These are phyloP conservation scores for Phytophthora uliginosa DNA, from an alignment of 352 stramenopile species.

Conservation along the genomic window DNA sequence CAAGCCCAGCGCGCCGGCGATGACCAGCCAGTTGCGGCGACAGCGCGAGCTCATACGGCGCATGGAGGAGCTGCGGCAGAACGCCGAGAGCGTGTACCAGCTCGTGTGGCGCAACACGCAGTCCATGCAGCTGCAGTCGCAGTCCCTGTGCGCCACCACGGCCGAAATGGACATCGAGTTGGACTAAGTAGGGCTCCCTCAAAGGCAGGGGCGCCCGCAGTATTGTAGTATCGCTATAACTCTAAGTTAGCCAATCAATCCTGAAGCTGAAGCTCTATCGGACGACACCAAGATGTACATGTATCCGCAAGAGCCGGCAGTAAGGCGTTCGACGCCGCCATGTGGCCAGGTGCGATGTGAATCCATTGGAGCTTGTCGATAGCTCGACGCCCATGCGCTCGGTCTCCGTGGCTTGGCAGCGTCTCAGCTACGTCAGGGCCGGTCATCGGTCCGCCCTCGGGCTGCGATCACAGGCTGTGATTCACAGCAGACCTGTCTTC, in stretches of 20 bases:
- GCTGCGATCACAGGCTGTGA: too few species aligned
- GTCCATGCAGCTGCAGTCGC: conserved; percentile 33
- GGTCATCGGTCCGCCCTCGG: conserved; percentile 15
- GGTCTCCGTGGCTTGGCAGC: neutral
- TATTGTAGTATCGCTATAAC: neutral
- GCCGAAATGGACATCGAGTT: neutral
- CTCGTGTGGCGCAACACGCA: conserved; percentile 35
- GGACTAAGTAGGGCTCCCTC: neutral
- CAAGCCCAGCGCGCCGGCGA: conserved; percentile 15
- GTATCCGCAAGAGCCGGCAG: conserved; percentile 10
- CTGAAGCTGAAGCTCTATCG: neutral
- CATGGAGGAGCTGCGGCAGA: conserved; percentile 44
- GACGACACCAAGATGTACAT: neutral
- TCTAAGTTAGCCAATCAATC: neutral
- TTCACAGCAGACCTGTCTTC: neutral
- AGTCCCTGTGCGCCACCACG: conserved; percentile 20
- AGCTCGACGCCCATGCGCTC: too few species aligned
- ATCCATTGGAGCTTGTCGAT: neutral
- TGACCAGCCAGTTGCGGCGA: conserved; percentile 14
- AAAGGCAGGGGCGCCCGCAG: neutral
- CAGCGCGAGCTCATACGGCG: conserved; percentile 35
- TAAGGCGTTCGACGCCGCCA: conserved; percentile 14
- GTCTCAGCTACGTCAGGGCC: conserved; percentile 13
- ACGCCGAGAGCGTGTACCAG: conserved; percentile 46
- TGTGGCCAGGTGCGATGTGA: conserved; percentile 2